These are phyloP conservation scores for Emmonsiellopsis sp. DNA, from an alignment of 2,329 filamentous ascomycete genomes.

Conservation along the genomic window DNA sequence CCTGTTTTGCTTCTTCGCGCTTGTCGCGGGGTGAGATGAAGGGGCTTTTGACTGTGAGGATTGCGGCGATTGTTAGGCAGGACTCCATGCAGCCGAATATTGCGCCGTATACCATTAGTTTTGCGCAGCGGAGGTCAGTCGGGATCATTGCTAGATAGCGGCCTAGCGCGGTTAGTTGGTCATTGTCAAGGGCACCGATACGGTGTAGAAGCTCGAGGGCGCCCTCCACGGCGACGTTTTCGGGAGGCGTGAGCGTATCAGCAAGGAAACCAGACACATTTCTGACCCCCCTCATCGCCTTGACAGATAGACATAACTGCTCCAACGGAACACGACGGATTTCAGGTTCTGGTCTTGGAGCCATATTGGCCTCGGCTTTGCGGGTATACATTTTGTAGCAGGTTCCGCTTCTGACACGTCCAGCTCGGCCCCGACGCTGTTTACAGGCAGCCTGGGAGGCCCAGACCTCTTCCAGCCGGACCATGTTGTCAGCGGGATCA, in stretches of 20 bases:
- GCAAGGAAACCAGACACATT: conserved; percentile 75
- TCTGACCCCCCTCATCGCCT: conserved; percentile 76
- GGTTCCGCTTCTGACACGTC: conserved; percentile 78
- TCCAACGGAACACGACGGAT: conserved; percentile 88
- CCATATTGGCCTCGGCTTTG: conserved; percentile 75
- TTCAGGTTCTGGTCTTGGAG: conserved; percentile 81
- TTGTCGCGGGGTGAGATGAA: conserved; percentile 79
- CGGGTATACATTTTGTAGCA: conserved; percentile 95
- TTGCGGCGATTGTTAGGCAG: conserved; percentile 79
- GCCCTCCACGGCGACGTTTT: conserved; percentile 73
- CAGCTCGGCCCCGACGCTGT: conserved; percentile 84
- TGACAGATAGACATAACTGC: conserved; percentile 86
- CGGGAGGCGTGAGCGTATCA: conserved; percentile 81
- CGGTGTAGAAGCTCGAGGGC: conserved; percentile 69
- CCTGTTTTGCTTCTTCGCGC: conserved; percentile 70
- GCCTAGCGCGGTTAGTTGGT: conserved; percentile 81
- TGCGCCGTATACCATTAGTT: conserved; percentile 89
- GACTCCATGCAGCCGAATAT: conserved; percentile 89
- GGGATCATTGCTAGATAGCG: conserved; percentile 92
- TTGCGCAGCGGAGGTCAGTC: conserved; percentile 83
- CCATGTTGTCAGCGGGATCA: conserved; percentile 85
- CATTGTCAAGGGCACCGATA: conserved; percentile 82
- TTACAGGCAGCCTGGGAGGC: conserved; percentile 90
- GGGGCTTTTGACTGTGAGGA: conserved; percentile 80
- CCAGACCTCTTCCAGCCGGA: conserved; percentile 90